Base-by-base conservation (phyloP, 2,329 filamentous ascomycete species). In the Chrysosphaeria jannelii region DNA sequence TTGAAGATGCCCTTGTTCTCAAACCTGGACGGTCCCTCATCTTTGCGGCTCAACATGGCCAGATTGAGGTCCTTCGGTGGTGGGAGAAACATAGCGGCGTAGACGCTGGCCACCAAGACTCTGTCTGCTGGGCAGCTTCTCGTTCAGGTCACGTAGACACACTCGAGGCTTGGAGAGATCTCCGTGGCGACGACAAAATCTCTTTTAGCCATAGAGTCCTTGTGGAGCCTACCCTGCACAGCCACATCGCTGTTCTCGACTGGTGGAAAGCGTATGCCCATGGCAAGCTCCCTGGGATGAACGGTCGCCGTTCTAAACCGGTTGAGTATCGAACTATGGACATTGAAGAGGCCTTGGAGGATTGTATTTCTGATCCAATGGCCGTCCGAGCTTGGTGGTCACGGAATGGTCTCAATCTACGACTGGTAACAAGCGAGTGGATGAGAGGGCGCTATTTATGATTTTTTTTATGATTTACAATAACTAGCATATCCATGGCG, bases 271-370 rank as follows among this genome's bases (percentile, higher is more conserved):
- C 53, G 25, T 70, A 66, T 34, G 57, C 58, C 6, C 47, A 56
- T 25, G 51, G 57, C 23, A 48, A 54, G 35, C 44, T 58, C 15
- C 48, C 48, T 1, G 53, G 48, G 19, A 59, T 51, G 55, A 44
- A 50, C 19, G 55, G 19, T 16, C 16, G 20, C 12, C 16, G 16
- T 54, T 10, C 45, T 0, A 53, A 79, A 33, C 57, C 60, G 24
- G 78, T 91, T 13, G 76, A 89, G 42, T 91, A 90, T 44, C 79
- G 81, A 41, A 89, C 76, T 1, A 90, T 78, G 41, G 78, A 89
- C 41, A 85, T 93, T 29, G 79, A 91, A 40, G 81, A 91, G 44
- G 79, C 79, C 1, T 53, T 91, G 19, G 79, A 91, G 40, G 79
- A 90, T 39, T 74, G 75, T 12, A 59, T 81, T 23, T 59, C 58